phyloP scores from a whole-genome alignment of 768 basidiomycete species.

The Coprinopsis sp. region DNA sequence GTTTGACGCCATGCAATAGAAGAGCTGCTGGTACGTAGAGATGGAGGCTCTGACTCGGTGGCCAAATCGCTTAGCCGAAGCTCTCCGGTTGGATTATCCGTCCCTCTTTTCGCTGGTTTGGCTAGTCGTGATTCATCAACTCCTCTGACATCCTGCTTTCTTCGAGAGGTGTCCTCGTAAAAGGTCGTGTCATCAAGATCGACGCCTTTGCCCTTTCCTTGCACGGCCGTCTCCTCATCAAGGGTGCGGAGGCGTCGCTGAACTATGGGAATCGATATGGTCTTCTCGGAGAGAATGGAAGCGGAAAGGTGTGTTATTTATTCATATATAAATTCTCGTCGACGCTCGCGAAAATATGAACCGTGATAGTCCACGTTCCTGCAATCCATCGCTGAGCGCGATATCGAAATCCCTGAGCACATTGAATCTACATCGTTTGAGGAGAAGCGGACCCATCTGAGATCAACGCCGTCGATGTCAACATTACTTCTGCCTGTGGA shows the following conservation, averaged over 20 bases:
- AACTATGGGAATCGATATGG: slow-evolving; percentile 95
- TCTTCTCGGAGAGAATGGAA: slow-evolving; percentile 80
- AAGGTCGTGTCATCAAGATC: slow-evolving; percentile 96
- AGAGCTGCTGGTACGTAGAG: too few relatives aligned
- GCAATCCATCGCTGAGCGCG: slow-evolving; percentile 91
- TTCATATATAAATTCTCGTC: slow-evolving; percentile 1
- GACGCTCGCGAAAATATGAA: not conserved
- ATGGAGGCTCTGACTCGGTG: too few relatives aligned
- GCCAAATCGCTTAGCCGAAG: too few relatives aligned
- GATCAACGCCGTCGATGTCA: slow-evolving; percentile 93
- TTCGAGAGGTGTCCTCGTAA: slow-evolving; percentile 81
- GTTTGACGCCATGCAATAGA: too few relatives aligned
- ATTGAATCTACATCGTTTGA: slow-evolving; percentile 97
- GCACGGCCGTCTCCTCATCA: slow-evolving; percentile 83
- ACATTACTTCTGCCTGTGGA: slow-evolving; percentile 84
- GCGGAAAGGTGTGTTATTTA: slow-evolving; percentile 73
- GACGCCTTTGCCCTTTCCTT: slow-evolving; percentile 96
- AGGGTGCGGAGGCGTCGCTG: slow-evolving; percentile 64
- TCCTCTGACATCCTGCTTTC: not conserved
- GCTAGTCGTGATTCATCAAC: not conserved
- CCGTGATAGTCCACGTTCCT: slow-evolving; percentile 95
- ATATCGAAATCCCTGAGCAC: slow-evolving; percentile 90
- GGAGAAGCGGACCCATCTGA: slow-evolving; percentile 96
- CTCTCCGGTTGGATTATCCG: too few relatives aligned
- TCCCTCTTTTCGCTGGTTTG: too few relatives aligned